Conservation (phyloP, 2,329 filamentous ascomycete species). For the Periconia digitata region DNA sequence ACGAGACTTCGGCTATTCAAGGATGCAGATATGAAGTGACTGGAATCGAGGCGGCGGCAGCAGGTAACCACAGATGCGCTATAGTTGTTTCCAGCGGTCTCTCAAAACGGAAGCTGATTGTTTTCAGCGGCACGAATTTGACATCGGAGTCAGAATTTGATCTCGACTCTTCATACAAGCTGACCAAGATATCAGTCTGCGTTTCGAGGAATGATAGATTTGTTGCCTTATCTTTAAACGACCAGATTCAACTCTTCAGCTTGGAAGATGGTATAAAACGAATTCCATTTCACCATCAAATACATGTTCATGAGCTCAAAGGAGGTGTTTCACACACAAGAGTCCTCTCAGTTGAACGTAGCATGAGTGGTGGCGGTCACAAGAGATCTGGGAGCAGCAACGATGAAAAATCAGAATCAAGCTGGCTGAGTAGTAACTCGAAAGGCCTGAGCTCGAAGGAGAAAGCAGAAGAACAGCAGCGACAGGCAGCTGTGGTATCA, state of each 20-base stretch:
- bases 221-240: conserved; percentile 21
- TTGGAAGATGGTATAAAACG: conserved; percentile 20
- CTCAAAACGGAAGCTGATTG: conserved; percentile 21
- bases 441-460: conserved; percentile 23
- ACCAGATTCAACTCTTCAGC: conserved; percentile 23
- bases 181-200: conserved; percentile 17
- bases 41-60: conserved; percentile 34
- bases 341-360: conserved; percentile 20
- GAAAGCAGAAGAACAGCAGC: conserved; percentile 32
- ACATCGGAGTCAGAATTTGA: conserved; percentile 18
- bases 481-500: conserved; percentile 28
- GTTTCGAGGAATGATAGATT: conserved; percentile 26
- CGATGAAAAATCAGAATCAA: conserved; percentile 11
- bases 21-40: conserved; percentile 36
- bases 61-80: conserved; percentile 37
- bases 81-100: conserved; percentile 26
- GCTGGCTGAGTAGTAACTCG: conserved; percentile 21
- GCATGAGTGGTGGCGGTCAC: conserved; percentile 15
- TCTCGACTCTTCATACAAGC: conserved; percentile 14
- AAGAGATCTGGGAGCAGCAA: conserved; percentile 4
- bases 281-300: conserved; percentile 26
- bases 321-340: conserved; percentile 22
- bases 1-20: conserved; percentile 26
- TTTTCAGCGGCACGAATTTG: conserved; percentile 29
- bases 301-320: conserved; percentile 26